phyloP scores from a whole-genome alignment of 805 yeast genomes.

The Lachancea quebecensis region DNA sequence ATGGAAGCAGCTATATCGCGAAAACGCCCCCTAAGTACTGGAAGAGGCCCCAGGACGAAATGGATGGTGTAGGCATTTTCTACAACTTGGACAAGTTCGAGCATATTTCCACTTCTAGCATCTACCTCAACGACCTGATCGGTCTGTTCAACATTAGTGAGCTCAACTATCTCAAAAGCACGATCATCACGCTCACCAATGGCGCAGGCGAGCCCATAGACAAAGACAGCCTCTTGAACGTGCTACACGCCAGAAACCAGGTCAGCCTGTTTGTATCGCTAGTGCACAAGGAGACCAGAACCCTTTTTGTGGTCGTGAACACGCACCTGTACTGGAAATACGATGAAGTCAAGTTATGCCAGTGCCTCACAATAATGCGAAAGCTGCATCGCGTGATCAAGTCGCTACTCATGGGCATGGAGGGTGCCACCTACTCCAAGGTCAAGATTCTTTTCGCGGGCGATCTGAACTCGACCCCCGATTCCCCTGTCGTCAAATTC shows the following conservation, averaged over 20 bases:
- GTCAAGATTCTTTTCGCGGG: constrained; percentile 44
- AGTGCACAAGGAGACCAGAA: constrained; percentile 37
- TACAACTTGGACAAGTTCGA: constrained; percentile 44
- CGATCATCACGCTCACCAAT: constrained; percentile 22
- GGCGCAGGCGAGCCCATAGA: constrained; percentile 27
- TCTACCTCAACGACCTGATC: constrained; percentile 29
- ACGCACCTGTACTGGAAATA: constrained; percentile 59
- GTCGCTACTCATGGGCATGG: constrained; percentile 16
- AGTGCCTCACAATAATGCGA: constrained; percentile 40
- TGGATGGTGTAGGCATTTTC: constrained; percentile 58
- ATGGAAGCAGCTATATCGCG: constrained; percentile 40
- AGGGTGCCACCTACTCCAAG: constrained; percentile 21
- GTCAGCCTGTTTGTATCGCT: constrained; percentile 48
- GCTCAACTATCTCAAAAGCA: constrained; percentile 20
- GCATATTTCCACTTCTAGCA: constrained; percentile 29
- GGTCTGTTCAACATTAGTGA: constrained; percentile 27
- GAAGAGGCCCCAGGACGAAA: constrained; percentile 38
- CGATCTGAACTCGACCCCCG: constrained; percentile 48
- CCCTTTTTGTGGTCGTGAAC: constrained; percentile 43
- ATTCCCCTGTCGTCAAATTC: constrained; percentile 44
- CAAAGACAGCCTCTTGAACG: constrained; percentile 22
- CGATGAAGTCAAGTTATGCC: constrained; percentile 49
- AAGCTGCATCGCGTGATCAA: constrained; percentile 26
- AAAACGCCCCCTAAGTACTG: constrained; percentile 51
- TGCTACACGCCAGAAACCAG: constrained; percentile 44